Conservation (phyloP, 2,329 filamentous ascomycete species). For the Coniochaeta prunicola region DNA sequence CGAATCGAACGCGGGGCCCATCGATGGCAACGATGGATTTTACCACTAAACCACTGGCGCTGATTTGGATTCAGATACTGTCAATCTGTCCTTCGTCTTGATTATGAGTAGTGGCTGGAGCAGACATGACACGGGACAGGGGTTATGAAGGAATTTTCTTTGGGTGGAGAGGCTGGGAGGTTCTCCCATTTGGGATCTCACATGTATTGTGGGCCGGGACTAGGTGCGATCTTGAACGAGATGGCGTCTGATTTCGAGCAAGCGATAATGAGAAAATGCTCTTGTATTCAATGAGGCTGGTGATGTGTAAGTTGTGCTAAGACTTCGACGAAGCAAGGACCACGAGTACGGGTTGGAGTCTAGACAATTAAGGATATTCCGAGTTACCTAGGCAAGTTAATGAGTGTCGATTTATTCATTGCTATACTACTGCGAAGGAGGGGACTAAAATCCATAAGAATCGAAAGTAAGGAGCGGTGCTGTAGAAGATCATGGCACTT, state of each 20-base stretch:
- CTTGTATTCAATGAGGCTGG: no score
- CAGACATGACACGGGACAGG: background rate
- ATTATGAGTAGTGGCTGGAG: background rate
- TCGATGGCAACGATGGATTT: constrained; percentile 41
- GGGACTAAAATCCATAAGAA: background rate
- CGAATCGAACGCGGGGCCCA: background rate
- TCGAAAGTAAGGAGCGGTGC: background rate
- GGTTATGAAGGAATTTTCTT: background rate
- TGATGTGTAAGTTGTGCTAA: background rate
- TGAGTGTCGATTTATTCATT: background rate
- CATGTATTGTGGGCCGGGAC: no score
- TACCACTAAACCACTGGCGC: constrained; percentile 39
- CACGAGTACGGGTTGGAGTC: background rate
- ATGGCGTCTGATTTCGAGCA: no score
- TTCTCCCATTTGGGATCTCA: no score
- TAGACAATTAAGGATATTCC: background rate
- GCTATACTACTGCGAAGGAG: background rate
- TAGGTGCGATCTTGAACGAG: no score
- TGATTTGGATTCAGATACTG: background rate
- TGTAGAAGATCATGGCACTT: background rate
- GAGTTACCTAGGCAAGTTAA: background rate
- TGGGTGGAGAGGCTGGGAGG: background rate
- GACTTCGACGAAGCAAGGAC: no score
- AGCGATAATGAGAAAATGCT: no score
- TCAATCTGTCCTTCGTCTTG: background rate